Evolutionary conservation across 2,329 filamentous ascomycete genomes (phyloP).

Genomic region (Epichloe hybrida): DNA sequence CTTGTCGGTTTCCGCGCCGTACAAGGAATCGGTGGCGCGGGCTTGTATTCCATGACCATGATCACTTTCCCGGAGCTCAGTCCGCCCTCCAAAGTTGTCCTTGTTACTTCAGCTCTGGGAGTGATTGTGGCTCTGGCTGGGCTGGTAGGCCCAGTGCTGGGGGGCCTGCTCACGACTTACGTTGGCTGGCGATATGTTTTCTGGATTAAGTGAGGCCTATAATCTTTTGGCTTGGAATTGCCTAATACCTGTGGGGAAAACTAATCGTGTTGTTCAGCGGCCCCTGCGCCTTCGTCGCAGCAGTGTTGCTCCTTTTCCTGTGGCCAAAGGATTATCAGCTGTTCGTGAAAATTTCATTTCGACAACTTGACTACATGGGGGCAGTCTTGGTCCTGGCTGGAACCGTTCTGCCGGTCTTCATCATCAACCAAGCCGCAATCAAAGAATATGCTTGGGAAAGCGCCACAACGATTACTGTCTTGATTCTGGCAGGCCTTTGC

Average conservation of each 20-base stretch:
- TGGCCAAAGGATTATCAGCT: slow-evolving; percentile 34
- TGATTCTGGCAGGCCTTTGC: slow-evolving; percentile 8
- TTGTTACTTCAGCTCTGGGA: slow-evolving; percentile 35
- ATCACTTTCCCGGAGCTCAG: slow-evolving; percentile 38
- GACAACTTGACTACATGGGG: slow-evolving; percentile 37
- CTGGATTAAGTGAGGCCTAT: slow-evolving; percentile 38
- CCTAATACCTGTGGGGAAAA: neutral
- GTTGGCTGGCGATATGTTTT: slow-evolving; percentile 41
- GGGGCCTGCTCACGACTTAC: slow-evolving; percentile 38
- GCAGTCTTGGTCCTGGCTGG: slow-evolving; percentile 19
- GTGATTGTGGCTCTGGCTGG: slow-evolving; percentile 34
- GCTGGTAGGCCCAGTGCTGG: slow-evolving; percentile 39
- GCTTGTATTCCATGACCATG: slow-evolving; percentile 39
- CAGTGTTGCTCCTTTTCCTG: slow-evolving; percentile 30
- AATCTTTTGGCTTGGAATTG: too few species aligned
- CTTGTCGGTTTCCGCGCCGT: slow-evolving; percentile 35
- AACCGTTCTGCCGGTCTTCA: slow-evolving; percentile 13
- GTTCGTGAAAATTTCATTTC: slow-evolving; percentile 28
- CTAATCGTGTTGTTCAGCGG: slow-evolving; percentile 21
- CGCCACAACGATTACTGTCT: slow-evolving; percentile 8
- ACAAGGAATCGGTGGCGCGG: slow-evolving; percentile 35
- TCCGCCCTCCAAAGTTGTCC: slow-evolving; percentile 24
- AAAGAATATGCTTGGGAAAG: slow-evolving; percentile 11
- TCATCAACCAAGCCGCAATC: slow-evolving; percentile 10
- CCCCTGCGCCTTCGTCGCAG: slow-evolving; percentile 32